These are phyloP conservation scores for Phlyctochytrium arcticum DNA, from an alignment of 192 early-diverging fungal genomes.

Conservation along the genomic window DNA sequence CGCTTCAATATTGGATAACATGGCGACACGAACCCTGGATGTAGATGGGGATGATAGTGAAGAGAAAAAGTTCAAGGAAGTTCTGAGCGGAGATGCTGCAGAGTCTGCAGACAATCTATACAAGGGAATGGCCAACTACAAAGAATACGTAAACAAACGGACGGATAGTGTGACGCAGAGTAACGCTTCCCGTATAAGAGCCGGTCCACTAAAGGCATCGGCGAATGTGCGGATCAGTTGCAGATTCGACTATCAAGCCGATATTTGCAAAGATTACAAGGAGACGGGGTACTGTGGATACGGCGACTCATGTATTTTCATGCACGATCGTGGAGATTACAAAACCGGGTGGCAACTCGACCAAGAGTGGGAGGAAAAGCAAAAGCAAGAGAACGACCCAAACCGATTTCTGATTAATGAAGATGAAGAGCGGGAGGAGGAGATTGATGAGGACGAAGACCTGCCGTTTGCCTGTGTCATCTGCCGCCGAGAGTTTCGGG, in stretches of 20 bases:
- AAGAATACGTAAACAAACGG: slow-evolving; percentile 59
- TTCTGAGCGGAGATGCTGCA: slow-evolving; percentile 35
- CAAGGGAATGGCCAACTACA: slow-evolving; percentile 66
- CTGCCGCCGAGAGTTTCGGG: slow-evolving; percentile 81
- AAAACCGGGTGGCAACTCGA: slow-evolving; percentile 98
- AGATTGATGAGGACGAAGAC: slow-evolving; percentile 66
- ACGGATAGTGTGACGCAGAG: slow-evolving; percentile 53
- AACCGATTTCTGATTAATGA: slow-evolving; percentile 45
- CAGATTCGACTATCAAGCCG: slow-evolving; percentile 95
- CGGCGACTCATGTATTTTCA: slow-evolving; percentile 95
- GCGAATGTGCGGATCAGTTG: slow-evolving; percentile 73
- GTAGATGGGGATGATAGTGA: slow-evolving; percentile 37
- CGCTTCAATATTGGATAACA: slow-evolving; percentile 32
- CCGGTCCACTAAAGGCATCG: slow-evolving; percentile 69
- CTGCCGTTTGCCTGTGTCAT: slow-evolving; percentile 95
- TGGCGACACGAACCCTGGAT: slow-evolving; percentile 45
- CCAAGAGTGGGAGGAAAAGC: slow-evolving; percentile 90
- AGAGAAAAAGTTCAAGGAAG: not conserved
- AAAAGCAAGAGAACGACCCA: slow-evolving; percentile 37
- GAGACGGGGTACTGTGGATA: slow-evolving; percentile 75
- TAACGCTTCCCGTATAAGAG: slow-evolving; percentile 47
- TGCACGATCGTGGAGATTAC: slow-evolving; percentile 97
- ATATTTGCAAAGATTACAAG: slow-evolving; percentile 99
- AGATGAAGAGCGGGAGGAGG: slow-evolving; percentile 45
- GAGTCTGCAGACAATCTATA: slow-evolving; percentile 51